Conservation (phyloP, 2,329 filamentous ascomycete species). For the Xylariaceae sp. region DNA sequence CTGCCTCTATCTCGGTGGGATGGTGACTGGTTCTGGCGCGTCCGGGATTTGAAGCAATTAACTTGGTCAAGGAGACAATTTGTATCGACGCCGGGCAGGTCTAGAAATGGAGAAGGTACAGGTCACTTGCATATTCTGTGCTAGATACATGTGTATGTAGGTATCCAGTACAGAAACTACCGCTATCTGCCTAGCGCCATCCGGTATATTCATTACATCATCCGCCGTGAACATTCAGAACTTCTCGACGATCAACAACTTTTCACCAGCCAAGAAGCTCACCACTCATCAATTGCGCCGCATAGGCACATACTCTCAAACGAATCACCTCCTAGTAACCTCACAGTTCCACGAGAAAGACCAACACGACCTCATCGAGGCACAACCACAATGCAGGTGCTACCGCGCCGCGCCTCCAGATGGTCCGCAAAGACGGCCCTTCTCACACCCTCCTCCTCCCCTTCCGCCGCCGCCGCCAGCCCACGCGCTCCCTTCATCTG, state of each 20-base stretch:
- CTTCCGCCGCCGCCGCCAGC: neutral
- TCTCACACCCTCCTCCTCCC: slow-evolving; percentile 8
- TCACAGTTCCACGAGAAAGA: neutral
- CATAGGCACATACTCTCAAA: neutral
- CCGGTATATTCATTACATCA: neutral
- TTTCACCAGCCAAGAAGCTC: no score
- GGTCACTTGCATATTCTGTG: neutral
- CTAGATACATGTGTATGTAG: neutral
- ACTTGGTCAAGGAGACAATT: neutral
- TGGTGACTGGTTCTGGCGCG: neutral
- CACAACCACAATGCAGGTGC: slow-evolving; percentile 14
- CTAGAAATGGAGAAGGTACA: neutral
- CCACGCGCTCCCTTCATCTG: slow-evolving; percentile 25
- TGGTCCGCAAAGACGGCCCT: slow-evolving; percentile 3
- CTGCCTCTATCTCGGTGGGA: neutral
- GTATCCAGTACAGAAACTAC: neutral
- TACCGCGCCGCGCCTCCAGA: slow-evolving; percentile 15
- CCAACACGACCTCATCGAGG: neutral
- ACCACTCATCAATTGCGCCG: no score
- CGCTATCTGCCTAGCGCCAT: neutral
- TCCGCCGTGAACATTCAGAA: neutral
- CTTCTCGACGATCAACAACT: no score
- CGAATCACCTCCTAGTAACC: neutral
- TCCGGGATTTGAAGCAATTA: neutral
- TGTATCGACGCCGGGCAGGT: neutral